These are phyloP conservation scores for Tetracladium marchalianum DNA, from an alignment of 495 filamentous ascomycete species.

Conservation along the genomic window DNA sequence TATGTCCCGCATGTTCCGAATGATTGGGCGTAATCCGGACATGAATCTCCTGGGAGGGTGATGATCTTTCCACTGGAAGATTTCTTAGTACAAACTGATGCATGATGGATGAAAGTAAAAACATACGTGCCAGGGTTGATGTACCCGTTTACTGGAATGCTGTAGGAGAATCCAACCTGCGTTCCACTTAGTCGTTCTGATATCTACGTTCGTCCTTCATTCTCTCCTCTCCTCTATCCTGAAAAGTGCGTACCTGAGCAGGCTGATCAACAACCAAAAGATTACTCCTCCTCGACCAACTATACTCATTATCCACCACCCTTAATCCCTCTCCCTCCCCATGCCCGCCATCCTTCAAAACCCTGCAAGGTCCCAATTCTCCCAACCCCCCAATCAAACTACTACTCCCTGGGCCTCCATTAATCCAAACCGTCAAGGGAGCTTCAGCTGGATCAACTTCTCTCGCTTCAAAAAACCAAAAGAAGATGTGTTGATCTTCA, in stretches of 20 bases:
- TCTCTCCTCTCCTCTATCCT: too few relatives aligned
- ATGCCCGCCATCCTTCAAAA: slow-evolving; percentile 30
- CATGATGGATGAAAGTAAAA: not conserved
- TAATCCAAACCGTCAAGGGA: slow-evolving; percentile 55
- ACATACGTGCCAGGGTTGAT: slow-evolving; percentile 12
- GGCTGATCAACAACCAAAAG: slow-evolving; percentile 53
- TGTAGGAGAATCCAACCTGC: slow-evolving; percentile 49
- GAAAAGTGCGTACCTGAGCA: slow-evolving; percentile 21
- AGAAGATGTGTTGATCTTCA: slow-evolving; percentile 54
- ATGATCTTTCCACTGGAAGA: slow-evolving; percentile 11
- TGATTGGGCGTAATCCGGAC: slow-evolving; percentile 38
- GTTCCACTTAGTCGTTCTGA: not conserved
- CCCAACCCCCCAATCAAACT: slow-evolving; percentile 56
- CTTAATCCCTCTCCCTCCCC: slow-evolving; percentile 29
- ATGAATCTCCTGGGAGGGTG: slow-evolving; percentile 34
- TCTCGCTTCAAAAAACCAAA: slow-evolving; percentile 55
- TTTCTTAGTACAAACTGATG: not conserved
- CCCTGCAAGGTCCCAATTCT: slow-evolving; percentile 48
- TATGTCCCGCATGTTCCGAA: slow-evolving; percentile 43
- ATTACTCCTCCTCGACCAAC: slow-evolving; percentile 48
- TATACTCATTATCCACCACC: slow-evolving; percentile 37
- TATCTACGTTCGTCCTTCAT: too few relatives aligned
- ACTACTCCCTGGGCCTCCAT: slow-evolving; percentile 47
- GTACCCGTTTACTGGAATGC: slow-evolving; percentile 41
- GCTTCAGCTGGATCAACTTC: slow-evolving; percentile 40